These are phyloP conservation scores for Ustilago crameri DNA, from an alignment of 1,284 basidiomycete genomes.

Conservation along the genomic window DNA sequence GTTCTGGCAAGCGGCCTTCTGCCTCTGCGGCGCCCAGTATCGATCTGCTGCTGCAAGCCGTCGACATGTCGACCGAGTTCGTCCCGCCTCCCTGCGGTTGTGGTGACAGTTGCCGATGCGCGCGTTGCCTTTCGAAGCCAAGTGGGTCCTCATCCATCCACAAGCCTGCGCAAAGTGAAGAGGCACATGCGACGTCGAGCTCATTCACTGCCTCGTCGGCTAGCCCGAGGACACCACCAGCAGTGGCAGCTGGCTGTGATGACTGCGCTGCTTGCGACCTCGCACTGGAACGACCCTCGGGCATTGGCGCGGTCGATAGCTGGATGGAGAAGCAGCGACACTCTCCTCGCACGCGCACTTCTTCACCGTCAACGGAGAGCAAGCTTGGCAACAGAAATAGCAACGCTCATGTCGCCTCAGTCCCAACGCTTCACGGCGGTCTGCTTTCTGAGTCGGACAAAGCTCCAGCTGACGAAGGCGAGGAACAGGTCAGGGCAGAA, in stretches of 20 bases:
- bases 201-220: conserved; percentile 20
- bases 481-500: conserved; percentile 27
- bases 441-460: conserved; percentile 10
- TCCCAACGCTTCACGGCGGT: conserved; percentile 33
- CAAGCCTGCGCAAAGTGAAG: background rate
- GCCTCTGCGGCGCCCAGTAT: conserved; percentile 34
- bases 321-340: conserved; percentile 42
- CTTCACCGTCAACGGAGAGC: no score
- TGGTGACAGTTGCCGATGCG: conserved; percentile 35
- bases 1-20: conserved; percentile 17
- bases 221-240: conserved; percentile 24
- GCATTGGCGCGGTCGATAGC: conserved; percentile 50
- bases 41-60: conserved; percentile 44
- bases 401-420: conserved; percentile 10
- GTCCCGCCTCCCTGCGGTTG: conserved; percentile 48
- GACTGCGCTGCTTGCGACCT: conserved; percentile 59
- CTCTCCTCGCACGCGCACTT: conserved; percentile 11
- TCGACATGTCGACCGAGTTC: conserved; percentile 51
- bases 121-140: conserved; percentile 33
- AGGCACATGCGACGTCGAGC: conserved; percentile 11
- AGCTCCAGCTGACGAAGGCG: background rate
- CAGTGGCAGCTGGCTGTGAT: conserved; percentile 29
- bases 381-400: conserved; percentile 9
- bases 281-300: conserved; percentile 45
- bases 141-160: background rate